Evolutionary conservation across 164 flowering plant genomes (phyloP), one percentile per base, ranked within the genome.

Genomic region (Chimonanthus praecox): DNA sequence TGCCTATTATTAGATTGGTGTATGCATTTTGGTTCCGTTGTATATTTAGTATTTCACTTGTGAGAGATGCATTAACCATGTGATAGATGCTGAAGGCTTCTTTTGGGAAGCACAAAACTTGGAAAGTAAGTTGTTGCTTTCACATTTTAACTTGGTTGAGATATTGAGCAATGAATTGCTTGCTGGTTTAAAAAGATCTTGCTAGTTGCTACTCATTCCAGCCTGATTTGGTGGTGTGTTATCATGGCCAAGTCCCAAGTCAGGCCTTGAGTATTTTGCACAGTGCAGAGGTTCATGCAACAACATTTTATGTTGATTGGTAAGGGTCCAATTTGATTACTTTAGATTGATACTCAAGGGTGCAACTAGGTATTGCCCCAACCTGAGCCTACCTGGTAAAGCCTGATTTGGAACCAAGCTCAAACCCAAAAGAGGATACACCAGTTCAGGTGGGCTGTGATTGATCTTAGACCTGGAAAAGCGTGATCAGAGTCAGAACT

Each of bases 1-100:
- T 78, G 46, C 45, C 67, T 47, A 63, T 63, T 45, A 64, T 48
- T 15, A 72, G 54, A 71, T 60, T 10, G 20, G 9, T 7, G 21
- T 11, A 4, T 58, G 16, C 18, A 11, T 16, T 13, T 46, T 58
- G 10, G 16, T 54, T 54, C 60, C 60, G n/a, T 33, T 33, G 33
- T 54, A 54, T 54, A 10, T 13, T 54, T 54, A 54, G 60, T 54
- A n/a, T 2, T 4, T n/a, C 33, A 33, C 33, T 33, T 33, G 33
- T 33, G 33, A 33, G 33, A 33, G 33, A 33, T 33, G 33, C 33
- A 33, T 33, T 33, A 33, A 33, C 33, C 33, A 33, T 33, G 33
- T 33, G 16, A 54, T 54, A 54, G 11, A 54, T 54, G 60, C 60
- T 54, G 16, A 54, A 54, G 60, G 5, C n/a, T n/a, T 11, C 5